Conservation (phyloP, 2,329 filamentous ascomycete species). For the Stagonosporopsis tanaceti region DNA sequence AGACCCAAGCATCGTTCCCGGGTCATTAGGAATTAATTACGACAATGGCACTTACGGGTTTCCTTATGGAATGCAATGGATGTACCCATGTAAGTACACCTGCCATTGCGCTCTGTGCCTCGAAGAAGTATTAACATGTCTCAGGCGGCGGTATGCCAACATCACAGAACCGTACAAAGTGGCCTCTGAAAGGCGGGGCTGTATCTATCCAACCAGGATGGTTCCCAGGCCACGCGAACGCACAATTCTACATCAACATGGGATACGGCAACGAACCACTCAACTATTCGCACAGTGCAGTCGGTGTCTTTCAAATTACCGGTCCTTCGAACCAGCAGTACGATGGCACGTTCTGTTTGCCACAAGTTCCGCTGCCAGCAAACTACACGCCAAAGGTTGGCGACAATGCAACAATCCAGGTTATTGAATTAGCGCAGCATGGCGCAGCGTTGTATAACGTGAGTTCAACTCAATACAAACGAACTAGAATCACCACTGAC, state of each 20-base stretch:
- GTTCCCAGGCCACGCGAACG: conserved; percentile 87
- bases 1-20: conserved; percentile 45
- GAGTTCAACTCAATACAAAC: conserved; percentile 43
- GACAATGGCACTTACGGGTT: conserved; percentile 61
- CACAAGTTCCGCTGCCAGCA: conserved; percentile 83
- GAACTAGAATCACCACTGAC: background rate
- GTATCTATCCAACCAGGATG: conserved; percentile 91
- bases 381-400: conserved; percentile 76
- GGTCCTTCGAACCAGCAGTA: conserved; percentile 86
- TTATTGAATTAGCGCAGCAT: conserved; percentile 83
- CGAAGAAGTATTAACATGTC: conserved; percentile 18
- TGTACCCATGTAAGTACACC: conserved; percentile 81
- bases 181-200: conserved; percentile 89
- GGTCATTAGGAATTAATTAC: conserved; percentile 56
- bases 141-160: conserved; percentile 83
- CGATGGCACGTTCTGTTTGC: conserved; percentile 86
- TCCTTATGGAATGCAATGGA: conserved; percentile 94
- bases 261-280: conserved; percentile 81
- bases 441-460: conserved; percentile 85
- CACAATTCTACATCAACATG: conserved; percentile 89
- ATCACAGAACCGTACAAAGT: conserved; percentile 85
- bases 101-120: background rate
- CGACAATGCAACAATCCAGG: conserved; percentile 89
- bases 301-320: conserved; percentile 80
- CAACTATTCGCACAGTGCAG: conserved; percentile 89